Evolutionary conservation across 2,329 filamentous ascomycete species (phyloP), one percentile per base, ranked within the genome.

Genomic region (Fonsecaea nubica): DNA sequence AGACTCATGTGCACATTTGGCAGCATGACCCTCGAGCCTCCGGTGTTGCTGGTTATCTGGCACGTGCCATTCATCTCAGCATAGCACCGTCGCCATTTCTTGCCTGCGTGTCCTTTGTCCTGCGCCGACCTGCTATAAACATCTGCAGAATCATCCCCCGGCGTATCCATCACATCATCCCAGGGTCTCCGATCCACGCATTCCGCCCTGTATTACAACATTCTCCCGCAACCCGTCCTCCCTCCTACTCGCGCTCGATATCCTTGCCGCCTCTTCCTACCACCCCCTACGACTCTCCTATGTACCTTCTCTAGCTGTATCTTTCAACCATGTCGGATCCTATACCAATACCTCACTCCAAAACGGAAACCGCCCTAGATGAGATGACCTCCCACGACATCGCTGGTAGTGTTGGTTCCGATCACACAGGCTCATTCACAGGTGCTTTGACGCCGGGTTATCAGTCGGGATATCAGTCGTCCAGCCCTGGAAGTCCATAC

Each of bases 401-500:
- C 8, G 42, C 33, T n/a, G 58, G 48, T 32, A 61, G 58, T 59
- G 38, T 33, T 33, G 40, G 57, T 13, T 48, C 69, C 18, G 68
- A 73, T 36, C 54, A 72, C 33, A 50, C 68, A 13, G 66, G 64
- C 45, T 67, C 58, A n/a, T n/a, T 58, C 52, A 56, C 66, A 55
- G 68, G 66, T 3, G 57, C 65, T 84, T 83, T 61, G 56, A 77
- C 78, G 13, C 76, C 78, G 60, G 83, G 68, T 13, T 71, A 66
- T 77, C 74, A 79, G 2, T 77, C 78, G 61, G 83, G 70, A 13
- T 71, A 66, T 77, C 74, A 79, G 2, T 77, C 76, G 4, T 75
- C 79, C n/a, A 77, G 80, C 52, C 89, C 84, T 74, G 64, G 64
- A 15, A 72, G 70, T 38, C 81, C 87, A 58, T 75, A 82, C 69